phyloP scores from a whole-genome alignment of 306 rosid genomes.

The Prunus mume region DNA sequence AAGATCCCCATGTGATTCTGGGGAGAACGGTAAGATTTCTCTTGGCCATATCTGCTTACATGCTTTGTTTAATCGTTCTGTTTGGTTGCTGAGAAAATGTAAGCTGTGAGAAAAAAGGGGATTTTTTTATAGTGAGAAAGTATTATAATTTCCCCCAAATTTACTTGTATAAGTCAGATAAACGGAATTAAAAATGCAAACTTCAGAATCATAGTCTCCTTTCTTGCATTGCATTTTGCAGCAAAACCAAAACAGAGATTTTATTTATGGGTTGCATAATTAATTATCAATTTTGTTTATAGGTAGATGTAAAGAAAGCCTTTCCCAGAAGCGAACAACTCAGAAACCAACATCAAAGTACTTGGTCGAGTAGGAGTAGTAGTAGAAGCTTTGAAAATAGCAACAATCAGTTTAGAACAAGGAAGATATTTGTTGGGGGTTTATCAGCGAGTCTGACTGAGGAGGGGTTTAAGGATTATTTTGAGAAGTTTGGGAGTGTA shows the following conservation, averaged over 20 bases:
- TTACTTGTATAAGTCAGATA: neutral
- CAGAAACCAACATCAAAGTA: constrained; percentile 42
- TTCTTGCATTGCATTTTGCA: neutral
- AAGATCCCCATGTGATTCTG: constrained; percentile 45
- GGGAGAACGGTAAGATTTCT: constrained; percentile 46
- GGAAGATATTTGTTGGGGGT: constrained; percentile 86
- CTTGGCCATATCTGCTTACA: neutral
- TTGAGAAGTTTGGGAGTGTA: constrained; percentile 68
- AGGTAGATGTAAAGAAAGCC: constrained; percentile 73
- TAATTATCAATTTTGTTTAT: constrained; percentile 17
- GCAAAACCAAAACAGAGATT: neutral
- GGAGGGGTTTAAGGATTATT: constrained; percentile 65
- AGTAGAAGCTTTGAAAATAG: constrained; percentile 35
- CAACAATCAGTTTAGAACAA: constrained; percentile 43
- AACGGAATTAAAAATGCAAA: neutral
- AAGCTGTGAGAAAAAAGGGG: neutral
- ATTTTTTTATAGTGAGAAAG: neutral
- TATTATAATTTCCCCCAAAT: neutral
- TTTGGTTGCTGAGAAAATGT: constrained; percentile 2
- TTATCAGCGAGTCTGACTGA: constrained; percentile 59
- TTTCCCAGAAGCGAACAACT: constrained; percentile 48
- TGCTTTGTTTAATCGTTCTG: neutral
- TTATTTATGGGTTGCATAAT: neutral
- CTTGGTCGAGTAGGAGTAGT: constrained; percentile 34
- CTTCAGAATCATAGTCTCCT: neutral